Conservation (phyloP, 2,329 filamentous ascomycete genomes). For the Colletotrichum karsti region DNA sequence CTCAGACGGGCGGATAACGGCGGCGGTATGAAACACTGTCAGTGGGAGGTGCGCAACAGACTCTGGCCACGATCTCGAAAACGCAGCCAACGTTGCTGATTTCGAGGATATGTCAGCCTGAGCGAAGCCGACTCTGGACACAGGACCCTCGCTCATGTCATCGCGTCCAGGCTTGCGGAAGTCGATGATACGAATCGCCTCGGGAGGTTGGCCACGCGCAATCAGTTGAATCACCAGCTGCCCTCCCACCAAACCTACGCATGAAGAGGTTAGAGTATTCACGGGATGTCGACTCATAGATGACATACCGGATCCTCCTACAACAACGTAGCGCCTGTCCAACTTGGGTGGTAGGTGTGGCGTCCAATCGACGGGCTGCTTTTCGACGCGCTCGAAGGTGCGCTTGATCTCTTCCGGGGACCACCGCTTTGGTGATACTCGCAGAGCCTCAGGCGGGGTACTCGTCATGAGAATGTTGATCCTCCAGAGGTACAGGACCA, state of each 20-base stretch:
- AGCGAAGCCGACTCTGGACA: slow-evolving; percentile 49
- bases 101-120: slow-evolving; percentile 60
- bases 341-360: slow-evolving; percentile 48
- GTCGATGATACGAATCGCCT: slow-evolving; percentile 63
- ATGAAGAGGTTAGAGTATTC: not conserved
- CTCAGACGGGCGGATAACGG: slow-evolving; percentile 60
- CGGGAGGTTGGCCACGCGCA: slow-evolving; percentile 57
- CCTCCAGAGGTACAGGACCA: slow-evolving; percentile 44
- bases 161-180: slow-evolving; percentile 51
- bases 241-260: slow-evolving; percentile 61
- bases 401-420: slow-evolving; percentile 43
- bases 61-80: slow-evolving; percentile 55
- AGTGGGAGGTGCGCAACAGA: slow-evolving; percentile 52
- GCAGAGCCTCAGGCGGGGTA: slow-evolving; percentile 45
- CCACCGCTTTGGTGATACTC: slow-evolving; percentile 44
- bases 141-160: slow-evolving; percentile 48
- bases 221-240: slow-evolving; percentile 63
- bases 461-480: slow-evolving; percentile 45
- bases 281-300: not conserved
- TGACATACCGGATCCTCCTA: slow-evolving; percentile 54
- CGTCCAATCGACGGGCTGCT: slow-evolving; percentile 47
- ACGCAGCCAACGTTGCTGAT: slow-evolving; percentile 52
- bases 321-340: slow-evolving; percentile 53
- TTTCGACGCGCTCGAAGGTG: slow-evolving; percentile 43
- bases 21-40: slow-evolving; percentile 67